Percentiles rank a stretch among this genome's conserved stretches.
phyloP scores from a whole-genome alignment of 1,139 yeast genomes.

The Pichia sp. region DNA sequence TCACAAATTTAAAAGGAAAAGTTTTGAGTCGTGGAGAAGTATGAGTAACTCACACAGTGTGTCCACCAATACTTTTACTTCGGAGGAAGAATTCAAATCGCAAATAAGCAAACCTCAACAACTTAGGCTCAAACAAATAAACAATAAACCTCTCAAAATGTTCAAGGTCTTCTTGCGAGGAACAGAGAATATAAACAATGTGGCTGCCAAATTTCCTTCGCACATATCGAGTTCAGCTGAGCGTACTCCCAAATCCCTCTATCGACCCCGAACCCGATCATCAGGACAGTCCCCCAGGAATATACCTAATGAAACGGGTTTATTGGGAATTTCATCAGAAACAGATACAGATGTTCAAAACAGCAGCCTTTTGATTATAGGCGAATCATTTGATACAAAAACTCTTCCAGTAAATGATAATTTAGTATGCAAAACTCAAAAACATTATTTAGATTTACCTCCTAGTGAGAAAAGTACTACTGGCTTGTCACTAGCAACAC shows the following conservation, averaged over 20 bases:
- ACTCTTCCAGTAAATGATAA: too few relatives aligned
- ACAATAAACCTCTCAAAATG: slow-evolving; percentile 7
- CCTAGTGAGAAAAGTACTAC: too few relatives aligned
- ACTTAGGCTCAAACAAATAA: slow-evolving; percentile 9
- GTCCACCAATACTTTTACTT: slow-evolving; percentile 10
- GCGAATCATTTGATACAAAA: neutral
- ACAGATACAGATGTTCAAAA: neutral
- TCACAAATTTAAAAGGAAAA: slow-evolving; percentile 30
- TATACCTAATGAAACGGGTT: slow-evolving; percentile 1
- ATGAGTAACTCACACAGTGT: slow-evolving; percentile 12
- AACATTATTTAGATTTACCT: too few relatives aligned
- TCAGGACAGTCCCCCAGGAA: neutral
- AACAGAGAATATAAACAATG: neutral
- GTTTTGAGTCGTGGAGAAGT: slow-evolving; percentile 23
- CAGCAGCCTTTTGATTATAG: neutral
- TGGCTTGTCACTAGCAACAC: too few relatives aligned
- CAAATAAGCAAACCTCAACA: slow-evolving; percentile 9
- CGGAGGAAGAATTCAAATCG: slow-evolving; percentile 14
- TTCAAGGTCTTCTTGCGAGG: neutral
- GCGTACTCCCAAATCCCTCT: too few relatives aligned
- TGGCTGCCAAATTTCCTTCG: neutral
- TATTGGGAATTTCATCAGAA: neutral
- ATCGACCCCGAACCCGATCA: too few relatives aligned
- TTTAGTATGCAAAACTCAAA: neutral
- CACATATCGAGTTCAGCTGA: too few relatives aligned